Conservation (phyloP, 495 filamentous ascomycete genomes). For the Rostrohypoxylon terebratum region DNA sequence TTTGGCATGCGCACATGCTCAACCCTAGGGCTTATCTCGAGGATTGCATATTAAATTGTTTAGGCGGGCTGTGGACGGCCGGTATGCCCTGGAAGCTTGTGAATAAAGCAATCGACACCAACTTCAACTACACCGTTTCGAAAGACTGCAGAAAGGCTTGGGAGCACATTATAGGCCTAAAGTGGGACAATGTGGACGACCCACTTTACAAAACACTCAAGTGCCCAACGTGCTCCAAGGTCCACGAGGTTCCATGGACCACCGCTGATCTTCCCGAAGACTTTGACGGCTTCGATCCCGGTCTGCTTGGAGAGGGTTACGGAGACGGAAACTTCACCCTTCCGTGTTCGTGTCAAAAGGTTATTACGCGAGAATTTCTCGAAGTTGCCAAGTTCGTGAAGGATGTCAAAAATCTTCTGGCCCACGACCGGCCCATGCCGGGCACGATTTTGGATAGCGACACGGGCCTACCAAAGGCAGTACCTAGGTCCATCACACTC, state of each 20-base stretch:
- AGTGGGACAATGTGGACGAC: constrained; percentile 71
- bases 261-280: constrained; percentile 57
- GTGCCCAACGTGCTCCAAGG: constrained; percentile 68
- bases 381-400: constrained; percentile 66
- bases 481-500: not conserved
- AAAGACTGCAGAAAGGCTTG: constrained; percentile 60
- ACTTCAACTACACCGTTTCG: constrained; percentile 71
- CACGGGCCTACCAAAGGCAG: constrained; percentile 50
- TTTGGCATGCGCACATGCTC: constrained; percentile 89
- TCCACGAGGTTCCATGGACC: constrained; percentile 69
- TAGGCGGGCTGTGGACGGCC: constrained; percentile 69
- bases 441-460: constrained; percentile 68
- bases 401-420: constrained; percentile 62
- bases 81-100: constrained; percentile 79
- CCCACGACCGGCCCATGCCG: constrained; percentile 65
- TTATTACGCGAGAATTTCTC: constrained; percentile 66
- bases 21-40: constrained; percentile 84
- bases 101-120: constrained; percentile 72
- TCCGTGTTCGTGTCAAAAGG: constrained; percentile 62
- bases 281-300: constrained; percentile 21
- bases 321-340: constrained; percentile 69
- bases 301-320: constrained; percentile 66
- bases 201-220: constrained; percentile 58
- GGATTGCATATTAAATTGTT: constrained; percentile 74
- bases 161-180: constrained; percentile 60